These are phyloP conservation scores for Cytidiella melzeri DNA, from an alignment of 768 basidiomycete species.

Conservation along the genomic window DNA sequence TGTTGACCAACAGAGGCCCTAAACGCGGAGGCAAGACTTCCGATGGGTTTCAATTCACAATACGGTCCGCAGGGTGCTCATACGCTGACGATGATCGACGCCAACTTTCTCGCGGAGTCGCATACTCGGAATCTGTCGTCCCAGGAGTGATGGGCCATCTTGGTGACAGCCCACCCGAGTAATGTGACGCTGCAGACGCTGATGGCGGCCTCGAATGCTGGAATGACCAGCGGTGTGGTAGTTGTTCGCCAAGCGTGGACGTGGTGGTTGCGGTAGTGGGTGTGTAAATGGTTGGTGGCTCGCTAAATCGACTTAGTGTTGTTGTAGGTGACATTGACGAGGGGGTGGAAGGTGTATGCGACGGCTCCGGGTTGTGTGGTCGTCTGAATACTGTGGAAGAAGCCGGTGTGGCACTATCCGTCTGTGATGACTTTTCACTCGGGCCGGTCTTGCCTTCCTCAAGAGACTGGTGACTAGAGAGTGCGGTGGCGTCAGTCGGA, in stretches of 20 bases:
- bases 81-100: not conserved
- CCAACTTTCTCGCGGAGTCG: constrained; percentile 12
- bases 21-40: too few relatives aligned
- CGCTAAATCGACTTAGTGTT: constrained; percentile 13
- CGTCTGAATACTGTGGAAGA: constrained; percentile 15
- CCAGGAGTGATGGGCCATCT: not conserved
- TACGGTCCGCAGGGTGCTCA: too few relatives aligned
- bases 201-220: constrained; percentile 25
- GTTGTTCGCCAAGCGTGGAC: constrained; percentile 21
- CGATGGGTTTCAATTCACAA: too few relatives aligned
- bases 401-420: constrained; percentile 10
- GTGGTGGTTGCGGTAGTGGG: constrained; percentile 11
- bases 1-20: too few relatives aligned
- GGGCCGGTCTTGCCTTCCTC: constrained; percentile 14
- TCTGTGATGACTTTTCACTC: constrained; percentile 7
- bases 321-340: constrained; percentile 15
- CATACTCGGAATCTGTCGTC: constrained; percentile 6
- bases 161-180: not conserved
- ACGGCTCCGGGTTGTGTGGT: constrained; percentile 22
- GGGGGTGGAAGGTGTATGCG: constrained; percentile 14
- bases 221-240: constrained; percentile 26
- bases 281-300: constrained; percentile 7
- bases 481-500: constrained; percentile 10
- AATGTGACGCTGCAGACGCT: constrained; percentile 14
- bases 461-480: constrained; percentile 18